Evolutionary conservation across 1,284 basidiomycete genomes (phyloP).

Genomic region (Kwoniella shivajii): DNA sequence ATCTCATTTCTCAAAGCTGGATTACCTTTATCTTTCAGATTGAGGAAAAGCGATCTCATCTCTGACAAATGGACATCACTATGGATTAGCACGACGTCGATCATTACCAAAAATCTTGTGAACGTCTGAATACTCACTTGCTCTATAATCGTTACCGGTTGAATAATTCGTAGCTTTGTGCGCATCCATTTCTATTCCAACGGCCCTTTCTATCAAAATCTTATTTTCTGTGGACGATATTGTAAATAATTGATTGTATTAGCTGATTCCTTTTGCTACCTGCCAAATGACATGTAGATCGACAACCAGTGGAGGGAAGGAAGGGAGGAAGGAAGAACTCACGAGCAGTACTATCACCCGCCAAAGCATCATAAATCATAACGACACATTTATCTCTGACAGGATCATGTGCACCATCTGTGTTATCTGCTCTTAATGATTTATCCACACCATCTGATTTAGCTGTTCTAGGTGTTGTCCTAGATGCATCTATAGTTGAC

Average conservation of each 20-base stretch:
- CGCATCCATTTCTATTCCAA: slow-evolving; percentile 55
- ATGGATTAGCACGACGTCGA: neutral
- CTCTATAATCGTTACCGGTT: slow-evolving; percentile 53
- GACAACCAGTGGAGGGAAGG: too few relatives aligned
- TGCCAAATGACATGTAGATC: too few relatives aligned
- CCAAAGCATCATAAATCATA: slow-evolving; percentile 88
- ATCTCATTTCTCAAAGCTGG: slow-evolving; percentile 81
- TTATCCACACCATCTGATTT: slow-evolving; percentile 68
- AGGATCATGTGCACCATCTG: slow-evolving; percentile 64
- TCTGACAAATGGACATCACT: slow-evolving; percentile 68
- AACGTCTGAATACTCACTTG: slow-evolving; percentile 43
- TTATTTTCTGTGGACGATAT: too few relatives aligned
- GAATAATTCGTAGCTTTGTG: slow-evolving; percentile 44
- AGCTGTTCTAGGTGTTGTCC: slow-evolving; percentile 61
- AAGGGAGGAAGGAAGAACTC: slow-evolving; percentile 53
- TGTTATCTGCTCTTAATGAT: slow-evolving; percentile 35
- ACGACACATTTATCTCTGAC: slow-evolving; percentile 82
- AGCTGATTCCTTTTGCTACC: too few relatives aligned
- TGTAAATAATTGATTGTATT: neutral
- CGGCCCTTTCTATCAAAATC: slow-evolving; percentile 53
- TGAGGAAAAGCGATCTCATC: slow-evolving; percentile 88
- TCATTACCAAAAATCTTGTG: slow-evolving; percentile 45
- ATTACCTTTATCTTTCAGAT: slow-evolving; percentile 93
- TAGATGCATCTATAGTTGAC: slow-evolving; percentile 55
- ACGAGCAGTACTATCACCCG: slow-evolving; percentile 81